These are phyloP conservation scores for Boechera divaricarpa DNA, from an alignment of 345 rosid genomes.

Conservation along the genomic window DNA sequence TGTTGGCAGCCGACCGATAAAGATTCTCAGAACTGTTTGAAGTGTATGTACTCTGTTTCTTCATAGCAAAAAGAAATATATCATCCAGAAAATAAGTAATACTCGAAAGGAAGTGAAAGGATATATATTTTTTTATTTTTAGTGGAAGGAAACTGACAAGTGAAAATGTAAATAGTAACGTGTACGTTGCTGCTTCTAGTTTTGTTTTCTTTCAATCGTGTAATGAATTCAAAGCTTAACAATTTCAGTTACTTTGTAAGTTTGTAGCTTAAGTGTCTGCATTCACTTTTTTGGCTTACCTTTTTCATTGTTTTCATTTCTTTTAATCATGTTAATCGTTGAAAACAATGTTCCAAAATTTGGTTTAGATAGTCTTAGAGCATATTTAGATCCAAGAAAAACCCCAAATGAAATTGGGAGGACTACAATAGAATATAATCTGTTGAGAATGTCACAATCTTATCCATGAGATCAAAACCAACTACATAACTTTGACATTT, in stretches of 20 bases:
- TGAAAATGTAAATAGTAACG: neutral
- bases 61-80: no score
- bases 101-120: neutral
- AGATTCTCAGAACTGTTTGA: no score
- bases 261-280: constrained; percentile 6
- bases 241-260: constrained; percentile 13
- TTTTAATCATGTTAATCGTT: neutral
- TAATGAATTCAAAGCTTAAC: neutral
- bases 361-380: neutral
- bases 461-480: neutral
- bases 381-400: no score
- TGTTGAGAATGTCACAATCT: neutral
- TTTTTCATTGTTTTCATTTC: neutral
- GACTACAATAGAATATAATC: neutral
- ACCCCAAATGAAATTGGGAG: neutral
- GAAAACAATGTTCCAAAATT: neutral
- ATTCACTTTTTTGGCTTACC: neutral
- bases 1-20: no score
- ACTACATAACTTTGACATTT: no score
- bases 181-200: constrained; percentile 8
- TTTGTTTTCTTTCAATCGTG: constrained; percentile 3
- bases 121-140: no score
- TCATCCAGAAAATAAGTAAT: neutral
- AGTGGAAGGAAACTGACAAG: neutral
- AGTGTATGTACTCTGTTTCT: neutral